These are phyloP conservation scores for Ichthyophthirius multifiliis DNA, from an alignment of 169 alveolate genomes.

Conservation along the genomic window DNA sequence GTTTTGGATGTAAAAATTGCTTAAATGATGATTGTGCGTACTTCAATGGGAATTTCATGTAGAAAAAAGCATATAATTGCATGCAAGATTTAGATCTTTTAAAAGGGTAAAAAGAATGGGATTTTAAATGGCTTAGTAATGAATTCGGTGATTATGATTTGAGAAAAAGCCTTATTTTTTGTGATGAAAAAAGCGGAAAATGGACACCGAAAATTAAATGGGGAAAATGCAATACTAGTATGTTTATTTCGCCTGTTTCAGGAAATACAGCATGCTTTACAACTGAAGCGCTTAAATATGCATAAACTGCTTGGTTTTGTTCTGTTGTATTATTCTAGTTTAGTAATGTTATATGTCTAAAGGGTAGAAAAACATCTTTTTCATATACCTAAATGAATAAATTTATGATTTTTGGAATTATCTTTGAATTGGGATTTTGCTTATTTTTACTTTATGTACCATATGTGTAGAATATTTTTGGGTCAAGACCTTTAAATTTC, in stretches of 20 bases:
- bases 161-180: not conserved
- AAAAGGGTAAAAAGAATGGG: too few species aligned
- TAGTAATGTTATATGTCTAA: constrained; percentile 14
- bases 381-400: constrained; percentile 33
- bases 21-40: not conserved
- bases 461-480: not conserved
- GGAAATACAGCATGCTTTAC: constrained; percentile 57
- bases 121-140: constrained; percentile 29
- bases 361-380: constrained; percentile 49
- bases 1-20: not conserved
- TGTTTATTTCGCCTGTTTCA: too few species aligned
- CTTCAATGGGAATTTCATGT: not conserved
- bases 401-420: too few species aligned
- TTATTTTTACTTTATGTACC: too few species aligned
- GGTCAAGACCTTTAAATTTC: not conserved
- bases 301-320: constrained; percentile 72
- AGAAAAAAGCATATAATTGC: too few species aligned
- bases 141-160: constrained; percentile 16
- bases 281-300: constrained; percentile 80
- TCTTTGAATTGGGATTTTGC: constrained; percentile 37
- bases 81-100: too few species aligned
- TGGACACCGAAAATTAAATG: not conserved
- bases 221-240: not conserved
- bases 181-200: not conserved
- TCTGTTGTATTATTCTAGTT: constrained; percentile 69